Evolutionary conservation across 345 rosid species (phyloP).

Genomic region (Camelina sativa): DNA sequence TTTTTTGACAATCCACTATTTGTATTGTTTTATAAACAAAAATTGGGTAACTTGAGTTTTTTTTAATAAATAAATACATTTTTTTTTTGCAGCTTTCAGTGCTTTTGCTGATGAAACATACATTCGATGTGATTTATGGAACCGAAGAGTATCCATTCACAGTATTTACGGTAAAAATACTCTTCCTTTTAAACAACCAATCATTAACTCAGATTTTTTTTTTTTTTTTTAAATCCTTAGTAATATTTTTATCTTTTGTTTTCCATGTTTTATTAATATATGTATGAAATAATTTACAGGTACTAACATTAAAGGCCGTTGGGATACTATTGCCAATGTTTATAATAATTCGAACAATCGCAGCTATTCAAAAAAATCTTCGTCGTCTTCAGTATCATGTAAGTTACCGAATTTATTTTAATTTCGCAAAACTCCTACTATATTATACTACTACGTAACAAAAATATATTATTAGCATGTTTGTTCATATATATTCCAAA

Average conservation of each 20-base stretch:
- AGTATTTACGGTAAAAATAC: slow-evolving; percentile 55
- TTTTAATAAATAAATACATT: background rate
- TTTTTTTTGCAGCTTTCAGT: slow-evolving; percentile 61
- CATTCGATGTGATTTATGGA: slow-evolving; percentile 58
- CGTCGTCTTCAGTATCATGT: slow-evolving; percentile 40
- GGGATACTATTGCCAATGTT: slow-evolving; percentile 87
- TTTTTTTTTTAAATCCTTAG: no score
- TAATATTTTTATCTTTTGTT: background rate
- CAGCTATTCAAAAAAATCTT: slow-evolving; percentile 54
- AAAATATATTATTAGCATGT: background rate
- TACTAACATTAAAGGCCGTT: slow-evolving; percentile 61
- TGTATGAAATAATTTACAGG: slow-evolving; percentile 44
- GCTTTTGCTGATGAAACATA: slow-evolving; percentile 68
- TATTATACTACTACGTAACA: background rate
- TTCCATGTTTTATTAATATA: background rate
- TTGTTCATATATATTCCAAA: slow-evolving; percentile 17
- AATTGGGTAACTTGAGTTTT: background rate
- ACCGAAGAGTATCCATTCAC: slow-evolving; percentile 73
- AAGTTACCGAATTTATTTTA: slow-evolving; percentile 3
- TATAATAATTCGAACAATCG: slow-evolving; percentile 57
- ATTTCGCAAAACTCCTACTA: background rate
- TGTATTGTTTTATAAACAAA: background rate
- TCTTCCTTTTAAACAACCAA: background rate
- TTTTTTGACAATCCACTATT: no score
- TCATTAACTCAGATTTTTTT: background rate